Conservation (phyloP, 306 rosid genomes). For the Lablab purpureus region DNA sequence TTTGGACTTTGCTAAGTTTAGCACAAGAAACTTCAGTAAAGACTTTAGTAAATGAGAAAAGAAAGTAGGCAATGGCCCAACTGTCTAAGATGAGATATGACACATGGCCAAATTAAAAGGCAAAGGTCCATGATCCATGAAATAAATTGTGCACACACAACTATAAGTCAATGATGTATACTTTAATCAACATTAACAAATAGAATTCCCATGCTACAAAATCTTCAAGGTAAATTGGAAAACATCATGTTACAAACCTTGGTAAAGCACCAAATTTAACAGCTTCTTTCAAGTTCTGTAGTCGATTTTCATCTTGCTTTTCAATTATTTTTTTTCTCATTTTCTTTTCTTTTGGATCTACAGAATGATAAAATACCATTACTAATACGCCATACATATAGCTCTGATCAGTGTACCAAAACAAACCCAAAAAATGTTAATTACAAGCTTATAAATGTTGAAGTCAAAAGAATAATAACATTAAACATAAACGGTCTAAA, state of each 20-base stretch:
- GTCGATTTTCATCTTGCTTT: slow-evolving; percentile 77
- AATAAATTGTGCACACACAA: slow-evolving; percentile 11
- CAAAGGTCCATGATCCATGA: slow-evolving; percentile 8
- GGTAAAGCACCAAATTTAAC: slow-evolving; percentile 89
- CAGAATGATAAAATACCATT: slow-evolving; percentile 36
- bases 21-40: neutral
- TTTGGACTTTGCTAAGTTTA: neutral
- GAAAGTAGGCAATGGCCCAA: neutral
- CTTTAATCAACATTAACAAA: neutral
- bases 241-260: slow-evolving; percentile 60
- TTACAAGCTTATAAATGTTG: neutral
- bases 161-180: neutral
- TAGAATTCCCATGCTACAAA: slow-evolving; percentile 22
- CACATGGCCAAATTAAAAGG: neutral
- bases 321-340: slow-evolving; percentile 76
- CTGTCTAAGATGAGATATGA: slow-evolving; percentile 6
- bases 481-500: neutral
- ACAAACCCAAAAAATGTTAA: neutral
- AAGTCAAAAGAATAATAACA: neutral
- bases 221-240: slow-evolving; percentile 1
- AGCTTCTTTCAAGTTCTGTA: slow-evolving; percentile 84
- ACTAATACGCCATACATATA: slow-evolving; percentile 17
- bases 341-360: slow-evolving; percentile 77
- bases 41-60: neutral
- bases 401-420: neutral